A percentile compares a stretch with the other conserved stretches of the same genome.
Conservation (phyloP, 257 asterid species). For the Primulina huaijiensis region DNA sequence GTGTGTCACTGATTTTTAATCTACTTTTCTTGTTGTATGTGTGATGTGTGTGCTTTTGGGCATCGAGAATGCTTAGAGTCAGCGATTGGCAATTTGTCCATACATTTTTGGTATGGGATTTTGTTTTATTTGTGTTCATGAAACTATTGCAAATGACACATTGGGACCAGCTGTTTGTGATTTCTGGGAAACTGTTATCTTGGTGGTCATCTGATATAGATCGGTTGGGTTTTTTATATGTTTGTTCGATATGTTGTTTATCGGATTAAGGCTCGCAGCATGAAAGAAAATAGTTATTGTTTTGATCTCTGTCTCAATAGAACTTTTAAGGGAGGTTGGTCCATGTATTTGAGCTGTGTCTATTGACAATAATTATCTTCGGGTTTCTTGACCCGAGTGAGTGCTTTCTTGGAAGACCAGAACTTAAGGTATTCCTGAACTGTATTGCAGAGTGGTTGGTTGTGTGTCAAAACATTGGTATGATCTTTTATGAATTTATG, state of each 20-base stretch:
- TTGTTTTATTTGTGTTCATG: neutral
- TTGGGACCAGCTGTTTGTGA: neutral
- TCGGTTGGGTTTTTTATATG: neutral
- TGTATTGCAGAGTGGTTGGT: neutral
- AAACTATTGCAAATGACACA: neutral
- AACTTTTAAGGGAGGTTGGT: neutral
- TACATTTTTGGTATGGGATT: neutral
- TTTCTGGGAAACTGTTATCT: neutral
- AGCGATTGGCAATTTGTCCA: neutral
- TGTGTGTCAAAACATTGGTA: neutral
- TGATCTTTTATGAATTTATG: neutral
- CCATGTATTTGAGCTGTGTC: neutral
- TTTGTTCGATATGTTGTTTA: neutral
- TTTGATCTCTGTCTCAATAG: neutral
- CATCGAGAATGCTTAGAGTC: constrained; percentile 8
- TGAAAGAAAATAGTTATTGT: neutral
- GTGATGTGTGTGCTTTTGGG: constrained; percentile 1
- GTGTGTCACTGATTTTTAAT: constrained; percentile 29
- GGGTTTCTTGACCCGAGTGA: too few relatives aligned
- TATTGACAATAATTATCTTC: too few relatives aligned
- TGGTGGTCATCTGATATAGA: neutral
- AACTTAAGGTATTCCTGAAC: too few relatives aligned
- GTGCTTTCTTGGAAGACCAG: too few relatives aligned
- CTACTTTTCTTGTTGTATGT: neutral
- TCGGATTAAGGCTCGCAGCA: neutral